phyloP scores from a whole-genome alignment of 2,329 filamentous ascomycete species.

The Lachnellula willkommii region DNA sequence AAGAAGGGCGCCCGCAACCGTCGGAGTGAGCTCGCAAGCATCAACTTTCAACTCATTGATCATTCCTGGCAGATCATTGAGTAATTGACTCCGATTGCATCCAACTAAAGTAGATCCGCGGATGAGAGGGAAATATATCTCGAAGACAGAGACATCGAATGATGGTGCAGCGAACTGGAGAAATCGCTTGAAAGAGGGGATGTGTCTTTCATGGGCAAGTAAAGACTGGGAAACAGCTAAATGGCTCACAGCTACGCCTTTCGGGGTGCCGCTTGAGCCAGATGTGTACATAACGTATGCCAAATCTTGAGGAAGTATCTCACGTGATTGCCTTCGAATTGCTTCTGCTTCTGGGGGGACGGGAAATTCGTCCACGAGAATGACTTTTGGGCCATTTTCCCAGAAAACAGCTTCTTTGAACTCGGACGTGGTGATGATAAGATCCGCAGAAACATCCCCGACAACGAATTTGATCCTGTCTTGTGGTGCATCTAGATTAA shows the following conservation, averaged over 20 bases:
- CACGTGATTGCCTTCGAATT: slow-evolving; percentile 7
- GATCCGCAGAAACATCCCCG: slow-evolving; percentile 63
- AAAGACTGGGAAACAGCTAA: slow-evolving; percentile 74
- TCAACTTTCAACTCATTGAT: slow-evolving; percentile 66
- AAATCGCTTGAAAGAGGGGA: slow-evolving; percentile 73
- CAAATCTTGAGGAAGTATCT: slow-evolving; percentile 34
- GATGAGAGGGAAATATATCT: slow-evolving; percentile 84
- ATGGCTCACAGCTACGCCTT: slow-evolving; percentile 81
- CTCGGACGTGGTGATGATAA: slow-evolving; percentile 60
- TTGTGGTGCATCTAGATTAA: slow-evolving; percentile 70
- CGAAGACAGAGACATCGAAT: slow-evolving; percentile 92
- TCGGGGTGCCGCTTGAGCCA: slow-evolving; percentile 81
- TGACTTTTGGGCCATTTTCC: slow-evolving; percentile 31
- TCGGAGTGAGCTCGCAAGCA: slow-evolving; percentile 84
- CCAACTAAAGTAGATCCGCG: slow-evolving; percentile 68
- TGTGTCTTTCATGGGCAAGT: slow-evolving; percentile 71
- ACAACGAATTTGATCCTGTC: slow-evolving; percentile 78
- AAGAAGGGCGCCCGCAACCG: slow-evolving; percentile 73
- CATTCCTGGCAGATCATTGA: slow-evolving; percentile 66
- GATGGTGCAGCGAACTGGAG: slow-evolving; percentile 89
- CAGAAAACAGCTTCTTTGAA: slow-evolving; percentile 38
- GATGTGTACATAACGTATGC: slow-evolving; percentile 95
- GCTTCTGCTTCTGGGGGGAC: background rate
- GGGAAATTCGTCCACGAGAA: slow-evolving; percentile 39
- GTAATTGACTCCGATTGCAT: slow-evolving; percentile 62